These are phyloP conservation scores for Suillus americanus DNA, from an alignment of 768 basidiomycete genomes.

Conservation along the genomic window DNA sequence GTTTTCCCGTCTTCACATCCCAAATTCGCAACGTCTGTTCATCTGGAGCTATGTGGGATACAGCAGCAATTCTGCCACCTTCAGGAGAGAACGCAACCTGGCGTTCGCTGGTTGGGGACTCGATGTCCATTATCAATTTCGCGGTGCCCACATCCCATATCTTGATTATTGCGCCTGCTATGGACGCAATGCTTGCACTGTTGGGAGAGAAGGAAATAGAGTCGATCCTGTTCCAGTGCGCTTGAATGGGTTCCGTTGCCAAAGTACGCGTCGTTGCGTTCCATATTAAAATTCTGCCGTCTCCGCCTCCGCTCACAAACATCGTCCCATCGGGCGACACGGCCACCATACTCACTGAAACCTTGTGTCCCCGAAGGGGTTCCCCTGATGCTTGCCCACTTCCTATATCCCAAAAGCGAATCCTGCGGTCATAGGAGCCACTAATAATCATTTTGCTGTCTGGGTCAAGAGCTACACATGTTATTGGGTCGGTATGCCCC, in stretches of 20 bases:
- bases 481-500: background rate
- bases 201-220: background rate
- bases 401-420: background rate
- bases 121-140: background rate
- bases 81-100: background rate
- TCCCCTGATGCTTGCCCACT: background rate
- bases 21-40: background rate
- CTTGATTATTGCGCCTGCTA: background rate
- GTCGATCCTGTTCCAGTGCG: background rate
- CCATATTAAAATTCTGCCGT: background rate
- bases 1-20: background rate
- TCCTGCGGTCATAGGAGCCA: background rate
- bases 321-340: background rate
- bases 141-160: background rate
- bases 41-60: background rate
- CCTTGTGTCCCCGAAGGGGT: background rate
- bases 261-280: background rate
- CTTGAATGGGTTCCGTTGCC: background rate
- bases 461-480: background rate
- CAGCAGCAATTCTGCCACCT: background rate
- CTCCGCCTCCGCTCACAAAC: background rate
- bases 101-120: background rate
- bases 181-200: background rate
- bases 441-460: background rate
- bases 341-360: background rate